Evolutionary conservation across 1,284 basidiomycete genomes (phyloP), one percentile per base, ranked within the genome.

Genomic region (Fomitopsis betulina): DNA sequence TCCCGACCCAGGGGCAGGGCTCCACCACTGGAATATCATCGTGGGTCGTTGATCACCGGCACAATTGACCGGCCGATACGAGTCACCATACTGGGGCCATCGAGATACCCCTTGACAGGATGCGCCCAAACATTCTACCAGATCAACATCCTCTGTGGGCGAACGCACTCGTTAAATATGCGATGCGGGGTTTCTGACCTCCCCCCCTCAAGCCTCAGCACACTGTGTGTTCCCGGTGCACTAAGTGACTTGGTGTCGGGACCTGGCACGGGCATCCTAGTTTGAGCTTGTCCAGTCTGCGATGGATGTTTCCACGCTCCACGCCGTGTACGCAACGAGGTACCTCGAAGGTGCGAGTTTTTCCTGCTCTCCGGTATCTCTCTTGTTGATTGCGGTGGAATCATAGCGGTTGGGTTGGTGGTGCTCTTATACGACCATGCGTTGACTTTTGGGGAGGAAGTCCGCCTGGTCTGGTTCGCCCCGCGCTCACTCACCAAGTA

Each of bases 401-500:
- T 47, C 25, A 30, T n/a, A 73, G 72, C 66, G 9, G 65, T 60
- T 23, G 71, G 69, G 35, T 58, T 71, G 42, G 60, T 63, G 4
- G 55, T 79, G 38, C 66, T 82, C n/a, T 61, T 82, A 32, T 82
- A 79, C 64, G 79, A 83, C 60, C 78, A 82, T 59, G 47, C 76
- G 27, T 65, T 82, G 47, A 77, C 79, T 0, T 68, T 83, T 21
- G 66, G 68, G 19, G 76, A 79, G 32, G 81, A 83, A 66, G 71
- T 80, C 17, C 60, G 71, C 55, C 65, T 76, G 32, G 71, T 83
- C 21, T 83, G 81, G 81, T 71, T 66, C 8, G 77, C 79, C 0
- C 72, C 61, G 53, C 67, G 68, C 35, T 75, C 75, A 0, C 60
- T 72, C 10, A 71, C 78, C 3, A 83, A 82, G 57, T 62, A 72